Evolutionary conservation across 164 flowering plant species (phyloP), one percentile per base, ranked within the genome.

Genomic region (Aristolochia contorta): DNA sequence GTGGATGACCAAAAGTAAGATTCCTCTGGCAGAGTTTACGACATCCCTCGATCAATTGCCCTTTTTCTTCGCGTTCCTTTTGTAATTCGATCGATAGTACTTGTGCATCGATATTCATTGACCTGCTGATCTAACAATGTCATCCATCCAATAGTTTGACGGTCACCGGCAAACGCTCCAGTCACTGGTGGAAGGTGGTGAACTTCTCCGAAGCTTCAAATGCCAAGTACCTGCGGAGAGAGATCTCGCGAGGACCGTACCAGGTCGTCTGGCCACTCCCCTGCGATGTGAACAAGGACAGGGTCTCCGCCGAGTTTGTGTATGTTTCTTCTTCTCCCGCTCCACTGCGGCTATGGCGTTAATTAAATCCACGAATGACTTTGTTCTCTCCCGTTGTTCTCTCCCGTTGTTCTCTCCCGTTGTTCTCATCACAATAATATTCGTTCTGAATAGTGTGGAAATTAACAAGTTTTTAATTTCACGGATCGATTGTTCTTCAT

Each of bases 181-280:
- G 58, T 22, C 68, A 67, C 56, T 61, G 67, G 69, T 68, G 78
- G 75, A 75, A 56, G 46, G 65, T 66, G 13, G 53, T 62, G 16
- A 52, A 53, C 54, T 61, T 60, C 57, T 63, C 80, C 6, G 71
- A 67, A 21, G 68, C 71, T 52, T 71, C 73, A 2, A 41, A 70
- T 45, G 52, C 77, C 2, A 53, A 66, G 51, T 81, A 77, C 71
- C 82, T 75, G 66, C 84, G 65, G 69, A 77, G 64, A 78, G 92
- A 82, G 67, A 84, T 82, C 15, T 52, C 55, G 20, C 78, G 76
- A 65, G 90, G 91, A 50, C 87, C 92, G 21, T 87, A 73, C 71
- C 75, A 70, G 56, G 70, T 85, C 58, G 73, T 69, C 16, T 90
- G 97, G 94, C 79, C 88, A 54, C 84, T 89, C 57, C 90, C 94